Percentiles rank a stretch among this genome's conserved stretches.
These are phyloP conservation scores for Magnolia kwangsiensis DNA, from an alignment of 164 flowering plant genomes.

Conservation along the genomic window DNA sequence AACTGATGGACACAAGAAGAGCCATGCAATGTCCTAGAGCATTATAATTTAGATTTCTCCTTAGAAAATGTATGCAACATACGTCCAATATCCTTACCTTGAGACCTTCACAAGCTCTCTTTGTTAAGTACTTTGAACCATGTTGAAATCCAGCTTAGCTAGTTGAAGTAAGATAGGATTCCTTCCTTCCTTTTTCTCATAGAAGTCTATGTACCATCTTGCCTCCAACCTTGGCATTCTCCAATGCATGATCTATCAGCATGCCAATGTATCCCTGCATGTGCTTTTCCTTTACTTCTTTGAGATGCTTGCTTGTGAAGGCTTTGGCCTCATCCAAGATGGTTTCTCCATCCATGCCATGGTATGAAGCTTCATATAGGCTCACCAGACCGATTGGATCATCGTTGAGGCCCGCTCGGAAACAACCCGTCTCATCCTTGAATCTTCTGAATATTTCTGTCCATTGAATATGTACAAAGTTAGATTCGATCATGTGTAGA, in stretches of 20 bases:
- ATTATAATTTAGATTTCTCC: no score
- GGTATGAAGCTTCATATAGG: slow-evolving; percentile 36
- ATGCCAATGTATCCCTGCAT: slow-evolving; percentile 6
- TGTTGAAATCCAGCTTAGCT: slow-evolving; percentile 32
- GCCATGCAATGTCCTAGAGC: no score
- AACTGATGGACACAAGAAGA: no score
- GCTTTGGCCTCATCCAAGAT: slow-evolving; percentile 40
- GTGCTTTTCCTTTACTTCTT: neutral
- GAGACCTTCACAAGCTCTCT: slow-evolving; percentile 30
- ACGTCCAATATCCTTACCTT: slow-evolving; percentile 22
- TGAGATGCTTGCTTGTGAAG: slow-evolving; percentile 27
- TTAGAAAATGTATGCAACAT: neutral
- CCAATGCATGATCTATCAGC: slow-evolving; percentile 24
- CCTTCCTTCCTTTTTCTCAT: slow-evolving; percentile 11
- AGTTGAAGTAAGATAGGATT: slow-evolving; percentile 24
- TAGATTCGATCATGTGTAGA: no score
- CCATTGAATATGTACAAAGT: neutral
- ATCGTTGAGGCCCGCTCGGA: slow-evolving; percentile 3
- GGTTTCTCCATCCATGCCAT: slow-evolving; percentile 38
- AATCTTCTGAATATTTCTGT: slow-evolving; percentile 28
- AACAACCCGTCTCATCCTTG: slow-evolving; percentile 26
- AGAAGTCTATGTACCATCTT: slow-evolving; percentile 16
- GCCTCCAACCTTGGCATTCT: slow-evolving; percentile 34
- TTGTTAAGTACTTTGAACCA: slow-evolving; percentile 31
- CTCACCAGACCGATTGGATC: slow-evolving; percentile 26